Evolutionary conservation across 2,329 filamentous ascomycete species (phyloP).

Genomic region (Aspergillus caelatus): DNA sequence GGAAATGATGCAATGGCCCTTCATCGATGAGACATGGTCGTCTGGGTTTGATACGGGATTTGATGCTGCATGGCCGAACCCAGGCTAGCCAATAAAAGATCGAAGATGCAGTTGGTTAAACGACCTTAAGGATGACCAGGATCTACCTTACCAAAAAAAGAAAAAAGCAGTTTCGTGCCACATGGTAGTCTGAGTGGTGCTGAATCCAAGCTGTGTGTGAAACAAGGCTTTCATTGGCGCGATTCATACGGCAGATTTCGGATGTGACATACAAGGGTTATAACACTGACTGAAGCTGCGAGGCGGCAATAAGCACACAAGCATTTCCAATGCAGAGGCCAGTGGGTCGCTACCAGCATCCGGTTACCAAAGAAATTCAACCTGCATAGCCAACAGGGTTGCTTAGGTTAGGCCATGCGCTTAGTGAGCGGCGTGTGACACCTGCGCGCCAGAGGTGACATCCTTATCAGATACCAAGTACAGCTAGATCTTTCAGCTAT

Average conservation of each 20-base stretch:
- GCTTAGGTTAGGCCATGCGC: background rate
- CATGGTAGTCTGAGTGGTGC: background rate
- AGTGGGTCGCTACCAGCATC: background rate
- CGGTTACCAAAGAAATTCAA: no score
- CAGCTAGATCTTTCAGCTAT: background rate
- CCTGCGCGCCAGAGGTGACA: background rate
- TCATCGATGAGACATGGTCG: slow-evolving; percentile 41
- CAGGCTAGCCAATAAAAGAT: background rate
- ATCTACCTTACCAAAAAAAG: background rate
- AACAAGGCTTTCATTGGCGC: background rate
- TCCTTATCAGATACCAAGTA: background rate
- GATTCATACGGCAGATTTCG: background rate
- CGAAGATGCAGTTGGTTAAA: background rate
- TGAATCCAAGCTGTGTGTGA: background rate
- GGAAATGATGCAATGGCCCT: slow-evolving; percentile 43
- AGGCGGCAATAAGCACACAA: background rate
- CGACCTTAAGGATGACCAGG: background rate
- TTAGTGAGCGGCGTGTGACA: background rate
- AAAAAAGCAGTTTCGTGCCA: no score
- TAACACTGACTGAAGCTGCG: background rate
- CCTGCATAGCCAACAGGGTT: background rate
- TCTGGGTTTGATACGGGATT: slow-evolving; percentile 36
- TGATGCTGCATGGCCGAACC: slow-evolving; percentile 33
- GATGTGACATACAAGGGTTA: background rate
- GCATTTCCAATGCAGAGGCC: background rate